Percentiles rank a stretch among this genome's conserved stretches.
Evolutionary conservation across 768 basidiomycete genomes (phyloP).

Genomic region (Agaricus blazei): DNA sequence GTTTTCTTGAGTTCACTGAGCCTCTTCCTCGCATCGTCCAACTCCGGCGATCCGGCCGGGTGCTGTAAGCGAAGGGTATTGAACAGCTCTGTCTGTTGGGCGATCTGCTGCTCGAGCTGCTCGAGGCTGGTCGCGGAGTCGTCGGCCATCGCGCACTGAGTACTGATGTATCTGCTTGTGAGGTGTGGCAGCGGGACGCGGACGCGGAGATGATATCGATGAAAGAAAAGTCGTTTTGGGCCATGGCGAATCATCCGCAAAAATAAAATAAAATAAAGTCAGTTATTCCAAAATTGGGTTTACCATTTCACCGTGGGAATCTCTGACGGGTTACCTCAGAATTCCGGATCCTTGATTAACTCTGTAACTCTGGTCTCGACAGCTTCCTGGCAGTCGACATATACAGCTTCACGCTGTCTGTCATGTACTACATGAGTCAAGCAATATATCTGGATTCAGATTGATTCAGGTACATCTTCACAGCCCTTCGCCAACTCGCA

Average conservation of each 20-base stretch:
- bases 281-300: constrained; percentile 1
- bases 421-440: too few species aligned
- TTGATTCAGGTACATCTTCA: too few species aligned
- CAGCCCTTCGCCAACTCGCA: too few species aligned
- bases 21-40: constrained; percentile 65
- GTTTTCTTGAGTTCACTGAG: constrained; percentile 65
- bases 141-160: background rate
- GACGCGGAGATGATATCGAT: constrained; percentile 4
- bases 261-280: too few species aligned
- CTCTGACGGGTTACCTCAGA: too few species aligned
- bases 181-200: background rate
- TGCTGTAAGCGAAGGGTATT: constrained; percentile 53
- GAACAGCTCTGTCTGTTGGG: constrained; percentile 49
- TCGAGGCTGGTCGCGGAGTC: constrained; percentile 1
- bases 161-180: background rate
- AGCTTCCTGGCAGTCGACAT: too few species aligned
- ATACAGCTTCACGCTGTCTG: too few species aligned
- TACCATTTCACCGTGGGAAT: background rate
- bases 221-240: constrained; percentile 5
- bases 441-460: too few species aligned
- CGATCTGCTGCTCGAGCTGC: constrained; percentile 49
- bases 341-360: too few species aligned
- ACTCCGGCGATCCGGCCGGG: constrained; percentile 39
- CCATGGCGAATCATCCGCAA: background rate
- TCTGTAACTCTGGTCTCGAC: too few species aligned